Percentiles rank a stretch among this genome's conserved stretches.
phyloP scores from a whole-genome alignment of 371 early-diverging fungal genomes.

The Syncephalastrum monosporum region DNA sequence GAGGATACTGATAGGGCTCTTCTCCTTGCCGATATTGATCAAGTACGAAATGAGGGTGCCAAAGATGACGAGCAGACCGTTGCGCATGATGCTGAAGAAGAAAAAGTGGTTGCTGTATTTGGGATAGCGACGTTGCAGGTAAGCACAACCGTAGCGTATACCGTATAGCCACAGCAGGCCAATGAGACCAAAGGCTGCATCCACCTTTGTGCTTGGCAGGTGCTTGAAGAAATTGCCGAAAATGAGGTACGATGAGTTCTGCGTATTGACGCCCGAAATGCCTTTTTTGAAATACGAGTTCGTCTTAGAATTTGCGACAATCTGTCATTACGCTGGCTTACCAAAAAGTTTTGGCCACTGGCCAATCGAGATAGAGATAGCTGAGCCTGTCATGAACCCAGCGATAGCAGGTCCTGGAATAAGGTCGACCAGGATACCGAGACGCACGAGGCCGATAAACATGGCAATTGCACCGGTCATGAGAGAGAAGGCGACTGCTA shows the following conservation, averaged over 20 bases:
- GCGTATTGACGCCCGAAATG: slow-evolving; percentile 59
- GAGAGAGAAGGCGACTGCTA: slow-evolving; percentile 59
- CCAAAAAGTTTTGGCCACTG: slow-evolving; percentile 76
- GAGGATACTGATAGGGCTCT: slow-evolving; percentile 57
- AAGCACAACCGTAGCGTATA: slow-evolving; percentile 37
- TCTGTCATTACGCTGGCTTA: neutral
- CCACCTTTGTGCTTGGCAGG: slow-evolving; percentile 45
- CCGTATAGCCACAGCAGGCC: slow-evolving; percentile 48
- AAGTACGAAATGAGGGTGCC: slow-evolving; percentile 43
- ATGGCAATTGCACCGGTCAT: slow-evolving; percentile 64
- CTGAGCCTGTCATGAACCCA: slow-evolving; percentile 73
- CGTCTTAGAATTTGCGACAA: too few relatives aligned
- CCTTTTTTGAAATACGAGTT: slow-evolving; percentile 22
- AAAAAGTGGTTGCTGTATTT: slow-evolving; percentile 40
- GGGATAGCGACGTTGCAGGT: slow-evolving; percentile 38
- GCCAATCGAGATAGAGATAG: slow-evolving; percentile 72
- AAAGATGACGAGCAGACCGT: slow-evolving; percentile 45
- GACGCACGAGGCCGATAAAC: slow-evolving; percentile 71
- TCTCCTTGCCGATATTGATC: slow-evolving; percentile 38
- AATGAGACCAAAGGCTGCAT: slow-evolving; percentile 50
- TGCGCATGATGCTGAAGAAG: slow-evolving; percentile 53
- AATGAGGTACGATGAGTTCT: slow-evolving; percentile 52
- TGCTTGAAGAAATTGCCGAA: slow-evolving; percentile 53
- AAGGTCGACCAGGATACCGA: slow-evolving; percentile 89
- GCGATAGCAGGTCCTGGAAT: slow-evolving; percentile 77